A percentile compares a stretch with the other conserved stretches of the same genome.
These are phyloP conservation scores for Aspergillus sp. DNA, from an alignment of 2,329 filamentous ascomycete genomes.

Conservation along the genomic window DNA sequence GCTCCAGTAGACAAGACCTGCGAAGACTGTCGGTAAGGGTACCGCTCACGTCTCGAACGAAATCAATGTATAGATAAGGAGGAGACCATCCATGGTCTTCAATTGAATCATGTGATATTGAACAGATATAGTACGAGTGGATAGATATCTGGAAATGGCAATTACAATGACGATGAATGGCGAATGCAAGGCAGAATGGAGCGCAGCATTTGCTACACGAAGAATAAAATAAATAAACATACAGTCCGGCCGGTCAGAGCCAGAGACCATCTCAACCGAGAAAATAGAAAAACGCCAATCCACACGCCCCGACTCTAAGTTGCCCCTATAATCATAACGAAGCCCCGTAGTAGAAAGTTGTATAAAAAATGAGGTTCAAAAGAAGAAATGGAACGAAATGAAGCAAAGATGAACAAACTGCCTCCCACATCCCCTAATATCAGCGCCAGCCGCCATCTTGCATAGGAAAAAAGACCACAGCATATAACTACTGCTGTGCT, in stretches of 20 bases:
- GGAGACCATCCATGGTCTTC: slow-evolving; percentile 9
- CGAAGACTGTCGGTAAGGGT: not conserved
- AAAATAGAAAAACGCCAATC: slow-evolving; percentile 10
- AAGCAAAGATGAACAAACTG: slow-evolving; percentile 6
- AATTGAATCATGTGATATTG: slow-evolving; percentile 17
- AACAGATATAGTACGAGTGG: slow-evolving; percentile 7
- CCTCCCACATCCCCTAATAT: slow-evolving; percentile 9
- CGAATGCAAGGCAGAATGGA: slow-evolving; percentile 7
- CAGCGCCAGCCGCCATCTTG: slow-evolving; percentile 12
- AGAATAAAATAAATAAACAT: slow-evolving; percentile 4
- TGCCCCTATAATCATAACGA: slow-evolving; percentile 13
- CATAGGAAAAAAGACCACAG: not conserved
- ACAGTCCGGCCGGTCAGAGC: not conserved
- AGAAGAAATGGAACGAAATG: slow-evolving; percentile 10
- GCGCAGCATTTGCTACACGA: slow-evolving; percentile 10
- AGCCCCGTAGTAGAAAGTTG: slow-evolving; percentile 4
- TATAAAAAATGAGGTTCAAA: not conserved
- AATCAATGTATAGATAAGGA: slow-evolving; percentile 22
- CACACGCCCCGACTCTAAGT: slow-evolving; percentile 18
- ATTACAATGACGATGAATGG: not conserved
- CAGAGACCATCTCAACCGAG: not conserved
- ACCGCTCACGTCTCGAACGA: slow-evolving; percentile 26
- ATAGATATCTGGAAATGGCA: not conserved
- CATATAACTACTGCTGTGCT: not conserved
- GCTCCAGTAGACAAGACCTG: not conserved